Percentiles rank a stretch among this genome's conserved stretches.
These are phyloP conservation scores for Acanthamoeba triangularis DNA, from an alignment of 208 protist species.

Conservation along the genomic window DNA sequence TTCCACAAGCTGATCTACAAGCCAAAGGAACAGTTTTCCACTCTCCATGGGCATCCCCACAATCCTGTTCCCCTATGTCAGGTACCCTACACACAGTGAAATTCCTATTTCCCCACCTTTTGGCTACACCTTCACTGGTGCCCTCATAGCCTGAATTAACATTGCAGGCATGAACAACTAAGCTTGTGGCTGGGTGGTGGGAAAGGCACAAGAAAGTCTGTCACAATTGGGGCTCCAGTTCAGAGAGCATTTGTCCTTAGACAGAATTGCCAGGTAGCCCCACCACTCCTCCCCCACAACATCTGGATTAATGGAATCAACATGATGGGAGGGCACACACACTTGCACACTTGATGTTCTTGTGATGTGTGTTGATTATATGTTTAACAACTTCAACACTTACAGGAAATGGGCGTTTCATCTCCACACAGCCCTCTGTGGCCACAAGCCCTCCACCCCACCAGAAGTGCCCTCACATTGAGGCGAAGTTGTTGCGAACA, in stretches of 20 bases:
- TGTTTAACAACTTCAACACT: no score
- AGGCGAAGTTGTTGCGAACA: no score
- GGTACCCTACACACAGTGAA: background rate
- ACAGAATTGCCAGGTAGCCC: background rate
- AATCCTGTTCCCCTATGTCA: background rate
- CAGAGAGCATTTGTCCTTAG: background rate
- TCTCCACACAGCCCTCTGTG: background rate
- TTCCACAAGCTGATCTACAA: constrained; percentile 39
- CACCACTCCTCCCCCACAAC: background rate
- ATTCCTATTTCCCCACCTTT: background rate
- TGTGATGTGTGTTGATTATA: no score
- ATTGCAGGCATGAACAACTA: background rate
- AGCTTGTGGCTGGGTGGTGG: background rate
- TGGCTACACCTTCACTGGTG: background rate
- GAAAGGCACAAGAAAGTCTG: background rate
- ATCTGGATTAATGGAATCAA: background rate
- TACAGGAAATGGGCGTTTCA: background rate
- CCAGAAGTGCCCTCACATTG: no score
- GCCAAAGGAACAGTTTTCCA: background rate
- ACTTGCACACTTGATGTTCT: background rate
- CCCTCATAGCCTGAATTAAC: background rate
- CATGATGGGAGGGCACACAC: background rate
- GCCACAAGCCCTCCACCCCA: no score
- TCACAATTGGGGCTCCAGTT: background rate
- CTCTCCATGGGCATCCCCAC: constrained; percentile 38